Base-by-base conservation (phyloP, 2,329 filamentous ascomycete genomes). In the Basipetospora chlamydospora region DNA sequence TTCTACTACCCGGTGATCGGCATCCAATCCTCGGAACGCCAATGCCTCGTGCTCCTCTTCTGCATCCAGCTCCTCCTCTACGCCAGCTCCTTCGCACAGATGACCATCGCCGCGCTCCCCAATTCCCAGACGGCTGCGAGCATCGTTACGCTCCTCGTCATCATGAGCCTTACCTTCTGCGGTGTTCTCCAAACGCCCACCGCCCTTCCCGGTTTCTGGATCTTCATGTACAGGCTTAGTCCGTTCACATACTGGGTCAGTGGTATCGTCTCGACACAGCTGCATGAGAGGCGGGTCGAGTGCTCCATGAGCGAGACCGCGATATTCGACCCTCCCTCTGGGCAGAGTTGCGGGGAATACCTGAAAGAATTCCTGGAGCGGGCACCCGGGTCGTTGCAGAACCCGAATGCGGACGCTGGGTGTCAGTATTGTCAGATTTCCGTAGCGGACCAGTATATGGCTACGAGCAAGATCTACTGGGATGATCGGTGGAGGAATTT, bases 1-100 rank as follows among this genome's bases (percentile, higher is more conserved):
- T 88, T 81, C 73, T 94, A 93, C 63, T 94, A 87, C 52, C 83
- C 85, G 1, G 72, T 92, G 38, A 82, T 58, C 64, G 12, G 63
- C 63, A 1, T 73, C 73, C 4, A 67, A 68, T 41, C 61, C 1
- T 52, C 67, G 5, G 73, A 84, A 47, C 80, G 84, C 21, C 81
- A 83, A 7, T 79, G 64, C 1, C 70, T 90, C 16, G 80, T 88
- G 70, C 86, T 87, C 63, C 63, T 93, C 18, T 73, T 85, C 46
- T 62, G 87, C 26, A 67, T 77, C 49, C 61, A 69, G 43, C 92
- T 92, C 67, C 66, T 88, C 44, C 57, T 92, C 37, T 88, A 86
- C 58, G 77, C 80, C 0, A 81, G 73, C 9, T 90, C 84, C 4
- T 93, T 93, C 52, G 76, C 81, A 6, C 72, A 80, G 42, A 73